Base-by-base conservation (phyloP, 148 eudicot species). In the Bassia scoparia region DNA sequence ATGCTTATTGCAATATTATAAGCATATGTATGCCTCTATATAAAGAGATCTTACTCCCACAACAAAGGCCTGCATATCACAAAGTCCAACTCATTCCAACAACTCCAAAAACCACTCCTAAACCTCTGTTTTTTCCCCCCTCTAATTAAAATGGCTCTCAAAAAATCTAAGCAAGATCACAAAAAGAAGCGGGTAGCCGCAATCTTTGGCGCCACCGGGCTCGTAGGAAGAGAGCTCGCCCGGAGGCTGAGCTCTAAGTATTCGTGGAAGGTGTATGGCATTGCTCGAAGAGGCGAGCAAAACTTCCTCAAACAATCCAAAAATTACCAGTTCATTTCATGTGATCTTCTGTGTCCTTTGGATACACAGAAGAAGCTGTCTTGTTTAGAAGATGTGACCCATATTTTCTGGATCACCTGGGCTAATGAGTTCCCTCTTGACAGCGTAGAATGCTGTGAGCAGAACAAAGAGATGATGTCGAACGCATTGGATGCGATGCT, bases 331-430 rank as follows among this genome's bases (percentile, higher is more conserved):
- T 89, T 85, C 83, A 84, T 94, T 29, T 82, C 91, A 0, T 94
- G 98, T 78, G 91, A 94, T 75, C 88, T 94, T 52, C 74, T 85
- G 14, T 76, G 86, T 82, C 81, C 84, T 24, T 15, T 34, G 14
- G 89, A 93, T 21, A 79, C 89, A 24, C 77, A 58, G 15, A 55
- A 74, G 27, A 90, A 83, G 84, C 86, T 93, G 9, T 83, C 89
- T 59, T 61, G 30, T 2, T 78, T 93, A 68, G 73, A 76, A 13
- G 92, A 88, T n/a, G 86, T 84, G 62, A 93, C 97, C 20, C 97
- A 93, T 49, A 43, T 93, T 17, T 93, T 85, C 48, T 93, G 97
- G 97, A 81, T 91, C 80, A 93, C 98, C 18, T 93, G 98, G 98
- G 95, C 97, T 26, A 83, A 75, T 76, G 81, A 87, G 33, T 91